Evolutionary conservation across 495 filamentous ascomycete genomes (phyloP), one percentile per base, ranked within the genome.

Genomic region (Talaromyces adpressus): DNA sequence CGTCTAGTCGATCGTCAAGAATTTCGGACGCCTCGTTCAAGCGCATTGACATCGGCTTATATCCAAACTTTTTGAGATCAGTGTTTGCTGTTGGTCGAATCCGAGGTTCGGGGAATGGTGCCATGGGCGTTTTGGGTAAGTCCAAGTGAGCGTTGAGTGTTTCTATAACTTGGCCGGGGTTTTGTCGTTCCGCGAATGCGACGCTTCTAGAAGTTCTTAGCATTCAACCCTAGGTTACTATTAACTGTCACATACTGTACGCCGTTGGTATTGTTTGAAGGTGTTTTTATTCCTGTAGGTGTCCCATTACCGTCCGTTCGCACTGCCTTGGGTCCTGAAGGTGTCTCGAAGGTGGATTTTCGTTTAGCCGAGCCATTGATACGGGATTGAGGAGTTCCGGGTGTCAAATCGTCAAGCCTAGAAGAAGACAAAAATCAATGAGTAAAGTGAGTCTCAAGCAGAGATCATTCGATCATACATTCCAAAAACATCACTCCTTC

Each of bases 1-100:
- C 91, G 62, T 98, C 94, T 73, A 98, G 97, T 51, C 93, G 85
- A 71, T 97, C 93, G 71, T 98, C 94, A 6, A 96, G 80, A 59
- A 96, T 89, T 73, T 97, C 93, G 2, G 92, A 93, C 2, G 91
- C 87, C 68, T 97, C 93, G 4, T 91, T 91, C 12, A 93, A 82
- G 66, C 94, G 95, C 91, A 96, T 96, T 30, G 91, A 89, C 77
- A 97, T 89, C 0, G 91, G 88, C 67, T 92, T 92, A 73, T 97
- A 98, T 8, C 84, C 85, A 59, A 97, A 89, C 69, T 96, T 97
- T 70, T 91, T 92, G 59, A 89, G 79, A 67, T 98, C 94, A 3
- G 89, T 90, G 65, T 91, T 89, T 16, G 89, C 87, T 2, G 84
- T 91, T 4, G 94, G 82, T 69, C 86, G 90, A 73, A 97, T 87